Percentiles rank a stretch among this genome's conserved stretches.
Evolutionary conservation across 306 rosid species (phyloP).

Genomic region (Sphenostylis stenocarpa): DNA sequence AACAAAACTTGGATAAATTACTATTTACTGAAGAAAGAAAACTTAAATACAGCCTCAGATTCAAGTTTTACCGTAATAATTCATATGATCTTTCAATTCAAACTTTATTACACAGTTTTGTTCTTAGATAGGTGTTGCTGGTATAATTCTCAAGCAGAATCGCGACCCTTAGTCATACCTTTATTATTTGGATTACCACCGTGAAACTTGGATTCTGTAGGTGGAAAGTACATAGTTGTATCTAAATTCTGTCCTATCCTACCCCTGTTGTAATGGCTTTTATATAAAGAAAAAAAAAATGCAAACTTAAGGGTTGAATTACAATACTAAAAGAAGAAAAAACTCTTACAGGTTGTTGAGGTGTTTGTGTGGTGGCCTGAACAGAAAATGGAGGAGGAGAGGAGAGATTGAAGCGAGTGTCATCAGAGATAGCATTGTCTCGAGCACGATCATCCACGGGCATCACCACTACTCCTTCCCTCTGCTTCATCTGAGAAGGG

Average conservation of each 20-base stretch:
- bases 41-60: background rate
- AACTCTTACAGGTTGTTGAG: slow-evolving; percentile 45
- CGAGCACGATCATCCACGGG: slow-evolving; percentile 22
- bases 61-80: background rate
- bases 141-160: background rate
- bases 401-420: slow-evolving; percentile 45
- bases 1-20: background rate
- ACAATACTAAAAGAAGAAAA: background rate
- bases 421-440: slow-evolving; percentile 52
- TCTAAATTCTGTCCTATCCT: background rate
- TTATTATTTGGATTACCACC: background rate
- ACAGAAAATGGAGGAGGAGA: slow-evolving; percentile 53
- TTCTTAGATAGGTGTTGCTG: no score
- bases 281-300: background rate
- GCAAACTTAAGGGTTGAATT: background rate
- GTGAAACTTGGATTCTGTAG: background rate
- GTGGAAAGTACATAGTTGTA: background rate
- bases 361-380: slow-evolving; percentile 38
- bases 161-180: no score
- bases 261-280: background rate
- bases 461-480: slow-evolving; percentile 37
- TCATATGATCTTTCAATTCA: background rate
- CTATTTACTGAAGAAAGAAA: no score
- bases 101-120: background rate
- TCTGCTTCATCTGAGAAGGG: slow-evolving; percentile 2